phyloP scores from a whole-genome alignment of 495 filamentous ascomycete genomes.

The Penicillium malachiteum region DNA sequence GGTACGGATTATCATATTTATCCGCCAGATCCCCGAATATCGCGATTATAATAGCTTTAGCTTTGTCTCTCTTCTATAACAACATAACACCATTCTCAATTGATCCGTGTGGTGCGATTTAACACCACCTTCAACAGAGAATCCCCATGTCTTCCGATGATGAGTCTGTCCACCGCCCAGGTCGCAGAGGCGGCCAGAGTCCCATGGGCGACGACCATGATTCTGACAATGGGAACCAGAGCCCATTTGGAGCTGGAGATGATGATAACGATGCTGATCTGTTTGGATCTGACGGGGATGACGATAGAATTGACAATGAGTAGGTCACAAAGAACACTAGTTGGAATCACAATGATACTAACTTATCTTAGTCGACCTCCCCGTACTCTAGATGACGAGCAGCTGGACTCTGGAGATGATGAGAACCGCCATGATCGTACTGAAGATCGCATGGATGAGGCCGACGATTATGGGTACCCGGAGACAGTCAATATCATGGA shows the following conservation, averaged over 20 bases:
- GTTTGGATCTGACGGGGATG: conserved; percentile 58
- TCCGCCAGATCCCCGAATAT: conserved; percentile 9
- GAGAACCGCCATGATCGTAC: conserved; percentile 54
- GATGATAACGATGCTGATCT: conserved; percentile 59
- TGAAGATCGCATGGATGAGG: conserved; percentile 49
- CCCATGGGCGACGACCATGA: conserved; percentile 28
- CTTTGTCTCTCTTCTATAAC: background rate
- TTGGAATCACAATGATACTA: conserved; percentile 27
- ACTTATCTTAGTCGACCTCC: conserved; percentile 41
- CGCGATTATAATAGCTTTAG: background rate
- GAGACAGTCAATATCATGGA: conserved; percentile 56
- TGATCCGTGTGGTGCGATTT: background rate
- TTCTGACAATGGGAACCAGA: conserved; percentile 20
- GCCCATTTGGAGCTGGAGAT: conserved; percentile 30
- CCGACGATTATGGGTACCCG: conserved; percentile 49
- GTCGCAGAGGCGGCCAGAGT: conserved; percentile 34
- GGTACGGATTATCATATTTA: conserved; percentile 13
- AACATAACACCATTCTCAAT: background rate
- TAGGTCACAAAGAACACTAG: conserved; percentile 24
- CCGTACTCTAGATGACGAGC: conserved; percentile 67
- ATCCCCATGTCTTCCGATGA: conserved; percentile 45
- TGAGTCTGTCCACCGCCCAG: conserved; percentile 42
- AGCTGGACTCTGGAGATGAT: conserved; percentile 80
- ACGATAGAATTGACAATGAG: conserved; percentile 43
- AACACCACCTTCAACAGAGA: background rate